phyloP scores from a whole-genome alignment of 768 basidiomycete species.

The Phaffia australis region DNA sequence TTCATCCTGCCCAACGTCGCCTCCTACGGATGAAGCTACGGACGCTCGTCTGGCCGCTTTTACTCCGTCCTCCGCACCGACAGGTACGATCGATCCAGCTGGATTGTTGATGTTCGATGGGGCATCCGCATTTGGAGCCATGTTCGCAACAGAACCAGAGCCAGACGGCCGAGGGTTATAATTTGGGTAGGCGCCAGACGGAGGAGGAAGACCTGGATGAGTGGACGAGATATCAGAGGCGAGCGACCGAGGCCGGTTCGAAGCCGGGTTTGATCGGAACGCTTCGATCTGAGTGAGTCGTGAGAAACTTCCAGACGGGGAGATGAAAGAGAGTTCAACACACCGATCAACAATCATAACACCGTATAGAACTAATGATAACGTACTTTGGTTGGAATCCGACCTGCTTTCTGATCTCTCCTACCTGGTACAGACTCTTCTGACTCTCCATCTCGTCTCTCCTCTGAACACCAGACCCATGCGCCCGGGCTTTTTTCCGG shows the following conservation, averaged over 20 bases:
- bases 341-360: background rate
- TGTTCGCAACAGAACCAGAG: background rate
- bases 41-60: background rate
- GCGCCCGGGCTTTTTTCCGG: background rate
- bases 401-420: constrained; percentile 2
- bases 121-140: background rate
- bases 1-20: background rate
- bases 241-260: background rate
- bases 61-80: constrained; percentile 5
- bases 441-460: background rate
- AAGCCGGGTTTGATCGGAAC: constrained; percentile 8
- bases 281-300: constrained; percentile 17
- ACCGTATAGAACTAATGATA: background rate
- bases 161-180: background rate
- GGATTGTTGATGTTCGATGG: background rate
- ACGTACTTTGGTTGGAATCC: constrained; percentile 17
- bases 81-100: background rate
- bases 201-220: background rate
- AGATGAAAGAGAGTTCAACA: background rate
- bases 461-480: background rate
- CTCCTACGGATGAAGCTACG: background rate
- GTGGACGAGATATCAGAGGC: background rate
- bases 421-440: constrained; percentile 11
- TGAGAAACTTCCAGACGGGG: background rate
- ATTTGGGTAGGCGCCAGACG: background rate